Evolutionary conservation across 2,329 filamentous ascomycete genomes (phyloP), one percentile per base, ranked within the genome.

Genomic region (Colletotrichum neosansevieriae): DNA sequence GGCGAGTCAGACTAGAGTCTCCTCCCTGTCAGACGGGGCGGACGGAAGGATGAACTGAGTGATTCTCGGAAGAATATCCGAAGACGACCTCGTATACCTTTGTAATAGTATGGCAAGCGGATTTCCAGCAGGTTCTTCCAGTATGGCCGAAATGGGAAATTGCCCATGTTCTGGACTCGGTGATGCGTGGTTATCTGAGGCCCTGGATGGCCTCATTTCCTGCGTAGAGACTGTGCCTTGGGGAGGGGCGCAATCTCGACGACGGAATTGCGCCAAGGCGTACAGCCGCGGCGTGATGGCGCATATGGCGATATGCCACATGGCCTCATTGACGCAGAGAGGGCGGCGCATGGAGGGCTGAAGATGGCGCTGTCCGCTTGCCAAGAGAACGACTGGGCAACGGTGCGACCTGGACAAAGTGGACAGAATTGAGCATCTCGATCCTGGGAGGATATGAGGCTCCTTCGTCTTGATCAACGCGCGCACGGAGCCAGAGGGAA

Each of bases 1-100:
- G 34, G 29, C 47, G 62, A 53, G 54, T 51, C 44, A 36, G 45
- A 34, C 36, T 63, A 51, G 60, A 53, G 59, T 53, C 45, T 53
- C 15, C 53, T 15, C 53, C 53, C 29, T 19, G 38, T 29, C 24
- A 36, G 58, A 57, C 24, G 36, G 50, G 29, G 11, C 21, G 13
- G 29, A 57, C 9, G 44, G 44, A 57, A 42, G 44, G 47, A 51
- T 53, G 58, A 53, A 61, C 50, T 29, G 3, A 19, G 57, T 38
- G 42, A 59, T 47, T 29, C 10, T 40, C 44, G 34, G 57, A 29
- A 59, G 21, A 13, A 58, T 29, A 36, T 47, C 56, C 56, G 56
- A 36, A 21, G 24, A 13, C 17, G n/a, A 24, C 21, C 15, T 29
- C 19, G 38, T 17, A 2, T 6, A 7, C 29, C 24, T 24, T 38